A percentile compares a stretch with the other conserved stretches of the same genome.
Conservation (phyloP, 83 land plant genomes). For the Thuja plicata region DNA sequence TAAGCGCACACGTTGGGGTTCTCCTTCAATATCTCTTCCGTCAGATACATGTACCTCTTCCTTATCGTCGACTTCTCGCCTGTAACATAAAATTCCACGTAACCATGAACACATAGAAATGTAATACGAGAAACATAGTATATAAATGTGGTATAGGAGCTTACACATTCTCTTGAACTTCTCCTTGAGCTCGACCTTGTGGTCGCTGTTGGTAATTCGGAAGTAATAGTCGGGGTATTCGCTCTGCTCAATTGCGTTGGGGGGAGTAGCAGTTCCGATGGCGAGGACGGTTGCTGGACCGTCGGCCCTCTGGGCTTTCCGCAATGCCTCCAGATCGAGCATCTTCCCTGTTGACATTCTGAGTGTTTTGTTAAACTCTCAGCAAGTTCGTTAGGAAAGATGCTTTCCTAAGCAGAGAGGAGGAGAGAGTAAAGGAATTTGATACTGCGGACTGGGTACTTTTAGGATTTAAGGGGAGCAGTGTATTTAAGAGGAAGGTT, state of each 20-base stretch:
- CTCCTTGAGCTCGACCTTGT: constrained; percentile 51
- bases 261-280: constrained; percentile 49
- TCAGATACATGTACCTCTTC: constrained; percentile 58
- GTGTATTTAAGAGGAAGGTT: no score
- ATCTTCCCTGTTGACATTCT: background rate
- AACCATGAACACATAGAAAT: background rate
- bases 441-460: no score
- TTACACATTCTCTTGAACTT: constrained; percentile 45
- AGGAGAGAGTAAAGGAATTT: no score
- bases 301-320: constrained; percentile 25
- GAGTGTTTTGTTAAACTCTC: no score
- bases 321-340: background rate
- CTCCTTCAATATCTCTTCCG: constrained; percentile 53
- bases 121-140: no score
- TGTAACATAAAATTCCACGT: background rate
- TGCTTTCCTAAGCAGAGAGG: no score
- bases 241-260: constrained; percentile 36
- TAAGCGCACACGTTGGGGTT: constrained; percentile 47
- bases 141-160: background rate
- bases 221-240: constrained; percentile 49
- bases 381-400: no score
- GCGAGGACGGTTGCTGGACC: constrained; percentile 49
- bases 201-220: constrained; percentile 41
- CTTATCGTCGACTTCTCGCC: constrained; percentile 58
- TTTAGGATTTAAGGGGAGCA: no score